Conservation (phyloP, 1,284 basidiomycete genomes). For the Apiotrichum akiyoshidainum region DNA sequence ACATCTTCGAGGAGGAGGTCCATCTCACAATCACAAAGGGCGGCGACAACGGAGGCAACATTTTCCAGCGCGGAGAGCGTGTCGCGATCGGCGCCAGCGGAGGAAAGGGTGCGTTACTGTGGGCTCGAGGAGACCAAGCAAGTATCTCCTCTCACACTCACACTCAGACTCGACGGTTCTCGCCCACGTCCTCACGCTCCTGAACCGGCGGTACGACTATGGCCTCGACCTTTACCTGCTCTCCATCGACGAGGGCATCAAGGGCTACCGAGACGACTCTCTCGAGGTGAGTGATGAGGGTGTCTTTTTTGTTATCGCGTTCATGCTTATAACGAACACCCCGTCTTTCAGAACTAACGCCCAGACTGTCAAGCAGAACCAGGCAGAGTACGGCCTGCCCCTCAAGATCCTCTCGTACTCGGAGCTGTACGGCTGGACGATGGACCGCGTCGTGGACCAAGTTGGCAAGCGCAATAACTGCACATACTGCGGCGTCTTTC, state of each 20-base stretch:
- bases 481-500: conserved; percentile 97
- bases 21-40: conserved; percentile 76
- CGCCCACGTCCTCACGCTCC: conserved; percentile 90
- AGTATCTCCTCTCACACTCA: conserved; percentile 11
- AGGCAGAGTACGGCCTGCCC: conserved; percentile 89
- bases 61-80: conserved; percentile 87
- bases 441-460: conserved; percentile 92
- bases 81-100: conserved; percentile 98
- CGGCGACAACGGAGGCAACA: conserved; percentile 58
- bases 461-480: conserved; percentile 98
- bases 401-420: conserved; percentile 94
- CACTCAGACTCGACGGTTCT: conserved; percentile 89
- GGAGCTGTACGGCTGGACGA: conserved; percentile 98
- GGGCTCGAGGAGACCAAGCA: no score
- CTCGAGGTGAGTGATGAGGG: conserved; percentile 64
- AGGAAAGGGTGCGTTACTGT: conserved; percentile 72
- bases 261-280: conserved; percentile 95
- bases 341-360: not conserved
- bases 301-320: no score
- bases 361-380: conserved; percentile 96
- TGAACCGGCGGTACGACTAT: conserved; percentile 92
- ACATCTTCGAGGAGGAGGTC: conserved; percentile 96
- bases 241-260: conserved; percentile 98
- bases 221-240: conserved; percentile 87
- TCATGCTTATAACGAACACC: no score